Evolutionary conservation across 768 basidiomycete species (phyloP).

Genomic region (Russula compacta): DNA sequence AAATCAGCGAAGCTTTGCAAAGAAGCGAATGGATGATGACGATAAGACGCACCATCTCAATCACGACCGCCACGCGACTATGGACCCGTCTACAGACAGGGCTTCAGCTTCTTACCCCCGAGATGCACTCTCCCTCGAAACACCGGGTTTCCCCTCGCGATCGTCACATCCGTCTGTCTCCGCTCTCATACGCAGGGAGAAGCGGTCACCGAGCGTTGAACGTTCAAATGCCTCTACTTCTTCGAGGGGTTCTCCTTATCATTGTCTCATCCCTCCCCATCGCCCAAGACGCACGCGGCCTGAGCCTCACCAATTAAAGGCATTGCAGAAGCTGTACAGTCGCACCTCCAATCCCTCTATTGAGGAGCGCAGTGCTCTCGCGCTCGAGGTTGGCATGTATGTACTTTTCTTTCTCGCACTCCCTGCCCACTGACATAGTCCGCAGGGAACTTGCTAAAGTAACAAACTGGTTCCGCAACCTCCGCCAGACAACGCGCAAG

Average conservation of each 20-base stretch:
- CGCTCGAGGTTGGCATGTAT: conserved; percentile 65
- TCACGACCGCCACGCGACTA: conserved; percentile 21
- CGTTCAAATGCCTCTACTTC: conserved; percentile 29
- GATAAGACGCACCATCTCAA: conserved; percentile 24
- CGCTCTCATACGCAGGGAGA: conserved; percentile 29
- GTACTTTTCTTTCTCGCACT: background rate
- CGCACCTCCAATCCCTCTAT: conserved; percentile 69
- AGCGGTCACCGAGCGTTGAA: conserved; percentile 25
- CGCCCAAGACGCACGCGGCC: conserved; percentile 69
- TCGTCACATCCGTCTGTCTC: conserved; percentile 36
- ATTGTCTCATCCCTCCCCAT: conserved; percentile 30
- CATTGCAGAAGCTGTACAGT: conserved; percentile 57
- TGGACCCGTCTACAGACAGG: conserved; percentile 19
- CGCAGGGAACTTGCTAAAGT: conserved; percentile 66
- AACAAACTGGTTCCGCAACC: conserved; percentile 83
- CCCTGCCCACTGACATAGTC: conserved; percentile 20
- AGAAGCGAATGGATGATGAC: conserved; percentile 59
- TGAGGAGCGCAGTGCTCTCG: conserved; percentile 67
- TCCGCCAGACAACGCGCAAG: conserved; percentile 73
- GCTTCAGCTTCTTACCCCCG: conserved; percentile 23
- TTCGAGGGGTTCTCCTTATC: conserved; percentile 39
- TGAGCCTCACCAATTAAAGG: conserved; percentile 69
- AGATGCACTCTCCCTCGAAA: conserved; percentile 26
- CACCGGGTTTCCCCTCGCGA: conserved; percentile 26
- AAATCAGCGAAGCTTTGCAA: conserved; percentile 71